Percentiles rank a stretch among this genome's conserved stretches.
phyloP scores from a whole-genome alignment of 495 filamentous ascomycete species.

The Chlorociboria aeruginascens region DNA sequence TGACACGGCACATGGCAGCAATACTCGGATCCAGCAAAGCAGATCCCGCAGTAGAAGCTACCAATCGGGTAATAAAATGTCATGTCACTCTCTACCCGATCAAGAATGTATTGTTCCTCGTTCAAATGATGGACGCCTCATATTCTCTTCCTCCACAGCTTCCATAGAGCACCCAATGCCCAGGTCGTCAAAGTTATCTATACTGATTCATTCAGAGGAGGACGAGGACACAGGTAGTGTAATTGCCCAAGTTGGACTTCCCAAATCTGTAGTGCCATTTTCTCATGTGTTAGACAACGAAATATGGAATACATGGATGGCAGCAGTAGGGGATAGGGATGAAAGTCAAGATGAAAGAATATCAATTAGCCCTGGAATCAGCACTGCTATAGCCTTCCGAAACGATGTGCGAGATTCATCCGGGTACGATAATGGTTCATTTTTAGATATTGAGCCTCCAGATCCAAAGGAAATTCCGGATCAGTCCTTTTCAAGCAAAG shows the following conservation, averaged over 20 bases:
- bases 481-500: background rate
- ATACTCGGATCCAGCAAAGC: background rate
- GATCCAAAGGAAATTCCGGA: background rate
- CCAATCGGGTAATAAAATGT: background rate
- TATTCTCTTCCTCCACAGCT: constrained; percentile 9
- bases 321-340: background rate
- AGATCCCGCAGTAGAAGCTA: background rate
- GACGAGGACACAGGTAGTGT: constrained; percentile 3
- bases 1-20: background rate
- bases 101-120: background rate
- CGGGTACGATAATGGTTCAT: too few species aligned
- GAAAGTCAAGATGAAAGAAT: background rate
- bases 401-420: background rate
- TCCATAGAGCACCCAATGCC: constrained; percentile 14
- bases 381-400: background rate
- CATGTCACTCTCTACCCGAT: background rate
- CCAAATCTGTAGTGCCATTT: constrained; percentile 3
- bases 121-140: background rate
- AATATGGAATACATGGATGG: constrained; percentile 17
- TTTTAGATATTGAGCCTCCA: too few species aligned
- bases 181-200: constrained; percentile 6
- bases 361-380: constrained; percentile 14
- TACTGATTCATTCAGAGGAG: constrained; percentile 2
- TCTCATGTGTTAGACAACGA: constrained; percentile 16
- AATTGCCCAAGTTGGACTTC: constrained; percentile 10